Conservation (phyloP, 768 basidiomycete species). For the Auricularia sp. region DNA sequence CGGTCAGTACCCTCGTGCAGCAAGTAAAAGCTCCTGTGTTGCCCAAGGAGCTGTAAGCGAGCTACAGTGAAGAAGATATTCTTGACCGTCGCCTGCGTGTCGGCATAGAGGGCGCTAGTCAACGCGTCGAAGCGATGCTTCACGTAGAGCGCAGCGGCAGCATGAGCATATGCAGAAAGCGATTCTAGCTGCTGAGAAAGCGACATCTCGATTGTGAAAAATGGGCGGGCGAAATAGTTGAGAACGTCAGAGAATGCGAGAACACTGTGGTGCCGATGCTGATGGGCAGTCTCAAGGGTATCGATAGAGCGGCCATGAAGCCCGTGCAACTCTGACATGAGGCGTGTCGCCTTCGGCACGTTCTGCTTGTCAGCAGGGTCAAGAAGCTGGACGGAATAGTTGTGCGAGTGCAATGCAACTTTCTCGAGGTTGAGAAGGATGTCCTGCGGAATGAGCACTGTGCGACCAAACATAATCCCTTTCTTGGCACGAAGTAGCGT, state of each 20-base stretch:
- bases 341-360: background rate
- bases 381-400: background rate
- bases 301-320: background rate
- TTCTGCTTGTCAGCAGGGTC: background rate
- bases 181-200: background rate
- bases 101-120: background rate
- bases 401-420: too few relatives aligned
- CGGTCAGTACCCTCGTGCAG: background rate
- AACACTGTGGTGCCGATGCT: background rate
- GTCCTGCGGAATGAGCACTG: background rate
- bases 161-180: background rate
- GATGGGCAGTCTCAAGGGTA: background rate
- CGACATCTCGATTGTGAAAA: background rate
- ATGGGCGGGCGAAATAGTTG: background rate
- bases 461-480: background rate
- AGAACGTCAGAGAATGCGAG: background rate
- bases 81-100: background rate
- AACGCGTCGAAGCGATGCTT: background rate
- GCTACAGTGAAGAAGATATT: background rate
- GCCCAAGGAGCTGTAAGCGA: background rate
- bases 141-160: background rate
- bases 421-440: background rate
- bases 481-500: background rate
- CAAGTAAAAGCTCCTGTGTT: background rate
- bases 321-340: background rate